Base-by-base conservation (phyloP, 202 grass and related monocot genomes). In the Bolboschoenoplectus hybrid region DNA sequence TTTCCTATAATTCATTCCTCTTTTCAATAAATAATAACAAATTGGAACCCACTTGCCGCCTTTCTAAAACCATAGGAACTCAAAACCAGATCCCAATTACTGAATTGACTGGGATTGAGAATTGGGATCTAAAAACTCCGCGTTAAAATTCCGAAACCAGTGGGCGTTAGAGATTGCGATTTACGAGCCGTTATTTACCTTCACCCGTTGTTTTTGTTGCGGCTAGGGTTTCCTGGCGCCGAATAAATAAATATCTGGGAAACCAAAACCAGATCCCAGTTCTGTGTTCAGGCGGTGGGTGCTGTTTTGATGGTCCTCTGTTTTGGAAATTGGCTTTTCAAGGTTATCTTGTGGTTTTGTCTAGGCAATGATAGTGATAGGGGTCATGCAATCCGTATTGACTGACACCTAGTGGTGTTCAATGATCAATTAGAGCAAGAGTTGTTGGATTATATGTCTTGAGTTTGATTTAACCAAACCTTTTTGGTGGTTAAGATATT, bases 1-100 rank as follows among this genome's bases (percentile, higher is more conserved):
- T 55, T 56, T 77, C 32, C 34, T 10, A 26, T 26, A 26, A 26
- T 16, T 56, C 32, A 57, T 56, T 39, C 6, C 26, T 60, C 4
- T 55, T 3, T 13, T 12, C 3, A 55, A 9, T 55, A 55, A 36
- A 36, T 36, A 65, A 65, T 65, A 35, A 65, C 26, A 26, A 26
- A 65, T 36, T 14, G 17, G 38, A 38, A 19, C 46, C 74, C 39
- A 39, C 26, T 56, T 39, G 50, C 73, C 12, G 34, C 74, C 34
- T 58, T 79, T 79, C 26, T 79, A 79, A 79, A 57, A 78, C 74
- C 74, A 40, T 17, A 56, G 50, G 32, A 78, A 36, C 47, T 56
- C 50, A 13, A 57, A 78, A 56, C 50, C 7, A 56, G 4, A 26
- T 26, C 26, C 26, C 26, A 26, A 26, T 43, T 47, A 26, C 43